These are phyloP conservation scores for Haplosporangium gracile DNA, from an alignment of 192 early-diverging fungal species.

Conservation along the genomic window DNA sequence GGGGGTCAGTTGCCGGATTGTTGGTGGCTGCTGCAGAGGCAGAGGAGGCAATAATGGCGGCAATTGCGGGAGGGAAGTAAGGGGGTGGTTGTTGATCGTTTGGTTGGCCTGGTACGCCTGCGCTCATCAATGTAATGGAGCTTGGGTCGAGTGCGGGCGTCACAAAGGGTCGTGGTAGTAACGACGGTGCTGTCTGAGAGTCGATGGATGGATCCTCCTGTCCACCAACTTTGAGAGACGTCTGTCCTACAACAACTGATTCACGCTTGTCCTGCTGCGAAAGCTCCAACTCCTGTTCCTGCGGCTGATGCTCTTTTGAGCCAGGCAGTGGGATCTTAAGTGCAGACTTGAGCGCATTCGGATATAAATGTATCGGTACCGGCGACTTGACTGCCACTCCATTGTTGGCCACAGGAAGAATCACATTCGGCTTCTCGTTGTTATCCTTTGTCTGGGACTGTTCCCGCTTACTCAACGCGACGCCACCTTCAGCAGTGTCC, in stretches of 20 bases:
- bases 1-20: background rate
- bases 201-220: background rate
- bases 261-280: background rate
- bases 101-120: background rate
- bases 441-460: too few species aligned
- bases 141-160: background rate
- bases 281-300: background rate
- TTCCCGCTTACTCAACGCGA: too few species aligned
- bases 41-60: background rate
- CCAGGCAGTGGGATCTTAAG: background rate
- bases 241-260: background rate
- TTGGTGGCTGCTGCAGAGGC: too few species aligned
- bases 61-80: background rate
- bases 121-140: background rate
- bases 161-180: too few species aligned
- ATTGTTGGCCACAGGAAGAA: background rate
- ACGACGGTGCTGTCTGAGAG: background rate
- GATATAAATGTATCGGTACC: background rate
- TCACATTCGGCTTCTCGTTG: too few species aligned
- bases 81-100: background rate
- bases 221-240: background rate
- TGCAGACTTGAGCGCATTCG: background rate
- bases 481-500: background rate
- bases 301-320: background rate
- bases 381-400: background rate